Conservation (phyloP, 345 rosid genomes). For the Salix caprea region DNA sequence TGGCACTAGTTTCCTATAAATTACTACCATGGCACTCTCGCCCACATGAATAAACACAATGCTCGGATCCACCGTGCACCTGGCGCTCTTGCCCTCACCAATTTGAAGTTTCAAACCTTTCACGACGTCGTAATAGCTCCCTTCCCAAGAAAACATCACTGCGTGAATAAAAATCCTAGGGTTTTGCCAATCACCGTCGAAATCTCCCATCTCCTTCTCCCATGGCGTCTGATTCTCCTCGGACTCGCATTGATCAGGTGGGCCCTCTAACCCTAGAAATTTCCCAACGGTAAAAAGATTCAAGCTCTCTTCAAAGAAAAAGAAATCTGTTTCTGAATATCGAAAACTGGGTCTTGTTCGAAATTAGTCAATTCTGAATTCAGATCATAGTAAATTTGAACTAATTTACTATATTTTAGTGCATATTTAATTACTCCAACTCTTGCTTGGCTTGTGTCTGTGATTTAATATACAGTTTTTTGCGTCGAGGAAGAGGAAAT, state of each 20-base stretch:
- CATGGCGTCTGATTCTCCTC: conserved; percentile 69
- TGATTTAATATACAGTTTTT: conserved; percentile 48
- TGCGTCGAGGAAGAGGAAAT: conserved; percentile 73
- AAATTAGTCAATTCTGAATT: background rate
- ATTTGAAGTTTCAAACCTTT: conserved; percentile 5
- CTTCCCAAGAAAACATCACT: background rate
- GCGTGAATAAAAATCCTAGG: conserved; percentile 10
- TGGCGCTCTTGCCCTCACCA: conserved; percentile 3
- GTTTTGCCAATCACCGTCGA: conserved; percentile 27
- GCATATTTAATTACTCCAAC: background rate
- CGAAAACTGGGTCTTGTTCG: background rate
- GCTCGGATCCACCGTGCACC: background rate
- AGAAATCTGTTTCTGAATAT: too few relatives aligned
- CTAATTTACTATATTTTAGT: too few relatives aligned
- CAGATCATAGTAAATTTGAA: too few relatives aligned
- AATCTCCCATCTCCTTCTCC: conserved; percentile 12
- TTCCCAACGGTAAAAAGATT: background rate
- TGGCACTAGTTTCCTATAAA: too few relatives aligned
- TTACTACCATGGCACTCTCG: too few relatives aligned
- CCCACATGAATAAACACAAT: too few relatives aligned
- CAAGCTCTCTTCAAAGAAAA: too few relatives aligned
- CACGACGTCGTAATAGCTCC: background rate
- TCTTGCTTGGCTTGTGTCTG: conserved; percentile 8
- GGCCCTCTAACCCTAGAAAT: background rate
- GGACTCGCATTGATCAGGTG: conserved; percentile 69